Evolutionary conservation across 345 rosid species (phyloP), one percentile per base, ranked within the genome.

Genomic region (Melaleuca quinquenervia): DNA sequence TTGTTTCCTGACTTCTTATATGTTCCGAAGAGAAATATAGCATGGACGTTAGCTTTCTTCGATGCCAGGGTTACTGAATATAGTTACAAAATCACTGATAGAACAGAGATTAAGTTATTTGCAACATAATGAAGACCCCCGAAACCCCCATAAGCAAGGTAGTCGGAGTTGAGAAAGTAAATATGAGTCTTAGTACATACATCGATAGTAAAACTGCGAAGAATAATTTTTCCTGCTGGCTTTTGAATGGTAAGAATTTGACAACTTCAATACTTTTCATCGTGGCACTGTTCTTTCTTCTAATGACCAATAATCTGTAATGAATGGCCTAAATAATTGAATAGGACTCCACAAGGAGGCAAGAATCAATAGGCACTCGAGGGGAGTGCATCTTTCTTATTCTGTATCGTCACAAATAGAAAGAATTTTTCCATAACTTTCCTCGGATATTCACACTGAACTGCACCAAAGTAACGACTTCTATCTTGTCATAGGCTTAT

Each of bases 401-500:
- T 85, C 45, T 83, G 85, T 80, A 52, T 51, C 53, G 21, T 50
- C 11, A 1, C 27, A 8, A 41, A n/a, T 32, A 32, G 78, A 70
- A 70, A 70, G 78, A 70, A 70, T 50, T n/a, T 27, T 27, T 45
- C 82, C 53, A 18, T 50, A 20, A 55, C 36, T 54, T 32, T 70
- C 48, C 21, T 70, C 24, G 6, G 78, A 70, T 32, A 16, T 70
- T 70, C 78, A 70, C 56, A 82, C 84, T 27, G 8, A 83, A 24
- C 54, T 84, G 70, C 52, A 29, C 78, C 55, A 52, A 32, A 70
- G 78, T 70, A 70, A 70, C 8, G 82, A 85, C 82, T 60, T 84
- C 89, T 80, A 87, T 82, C 86, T 90, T 3, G 95, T 97, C 98
- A 97, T 92, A 1, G 92, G 89, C 90, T 92, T 93, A 87, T 92